These are phyloP conservation scores for Coriolopsis trogii DNA, from an alignment of 1,284 basidiomycete genomes.

Conservation along the genomic window DNA sequence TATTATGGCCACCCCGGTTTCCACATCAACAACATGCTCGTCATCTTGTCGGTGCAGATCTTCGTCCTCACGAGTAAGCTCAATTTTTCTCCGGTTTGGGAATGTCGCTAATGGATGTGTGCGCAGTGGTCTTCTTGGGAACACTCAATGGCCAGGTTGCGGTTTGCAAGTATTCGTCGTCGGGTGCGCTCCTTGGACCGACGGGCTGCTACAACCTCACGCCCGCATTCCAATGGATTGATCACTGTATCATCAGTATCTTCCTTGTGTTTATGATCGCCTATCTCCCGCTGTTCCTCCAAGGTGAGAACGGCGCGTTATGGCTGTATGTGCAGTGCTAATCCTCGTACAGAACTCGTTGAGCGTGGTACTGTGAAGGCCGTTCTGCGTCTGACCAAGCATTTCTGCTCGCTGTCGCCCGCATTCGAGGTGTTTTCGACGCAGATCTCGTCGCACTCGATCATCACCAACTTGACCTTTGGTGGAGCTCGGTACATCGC, in stretches of 20 bases:
- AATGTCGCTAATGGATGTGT: conserved; percentile 16
- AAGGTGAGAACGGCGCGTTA: too few relatives aligned
- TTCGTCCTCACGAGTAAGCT: conserved; percentile 83
- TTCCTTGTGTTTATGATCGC: conserved; percentile 97
- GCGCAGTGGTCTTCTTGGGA: conserved; percentile 86
- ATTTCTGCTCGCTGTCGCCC: conserved; percentile 92
- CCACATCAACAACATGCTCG: conserved; percentile 99
- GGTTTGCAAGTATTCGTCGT: conserved; percentile 78
- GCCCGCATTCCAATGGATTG: conserved; percentile 92
- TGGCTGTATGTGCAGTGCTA: too few relatives aligned
- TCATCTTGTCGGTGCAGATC: conserved; percentile 92
- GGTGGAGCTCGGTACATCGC: conserved; percentile 97
- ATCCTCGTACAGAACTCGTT: conserved; percentile 69
- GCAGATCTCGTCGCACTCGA: conserved; percentile 95
- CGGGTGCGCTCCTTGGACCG: conserved; percentile 75
- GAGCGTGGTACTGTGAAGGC: conserved; percentile 92
- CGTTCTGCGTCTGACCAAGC: conserved; percentile 86
- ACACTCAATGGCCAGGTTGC: conserved; percentile 81
- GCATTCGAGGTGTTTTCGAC: conserved; percentile 96
- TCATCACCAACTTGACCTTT: conserved; percentile 92
- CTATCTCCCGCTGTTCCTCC: conserved; percentile 91
- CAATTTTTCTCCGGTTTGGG: background rate
- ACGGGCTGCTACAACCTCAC: conserved; percentile 90
- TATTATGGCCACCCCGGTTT: conserved; percentile 99
- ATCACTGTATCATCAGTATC: conserved; percentile 93